Evolutionary conservation across 805 yeast genomes (phyloP).

Genomic region (Candida khao-thaluensis): DNA sequence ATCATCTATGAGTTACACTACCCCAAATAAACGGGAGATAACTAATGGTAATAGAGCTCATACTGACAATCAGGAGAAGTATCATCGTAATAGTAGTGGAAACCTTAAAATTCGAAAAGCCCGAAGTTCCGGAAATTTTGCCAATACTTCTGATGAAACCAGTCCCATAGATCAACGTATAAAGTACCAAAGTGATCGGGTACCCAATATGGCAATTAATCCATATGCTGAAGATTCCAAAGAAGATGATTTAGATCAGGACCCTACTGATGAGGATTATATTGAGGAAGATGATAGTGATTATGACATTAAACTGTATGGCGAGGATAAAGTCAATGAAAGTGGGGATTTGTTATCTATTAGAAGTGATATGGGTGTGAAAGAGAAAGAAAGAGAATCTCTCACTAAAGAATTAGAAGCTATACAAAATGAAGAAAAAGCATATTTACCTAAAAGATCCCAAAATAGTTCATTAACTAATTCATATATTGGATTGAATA

Average conservation of each 20-base stretch:
- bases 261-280: background rate
- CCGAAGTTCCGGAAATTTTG: conserved; percentile 35
- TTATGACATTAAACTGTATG: conserved; percentile 4
- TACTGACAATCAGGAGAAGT: conserved; percentile 7
- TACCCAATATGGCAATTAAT: conserved; percentile 22
- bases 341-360: background rate
- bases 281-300: conserved; percentile 8
- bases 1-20: conserved; percentile 13
- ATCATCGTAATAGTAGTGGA: conserved; percentile 2
- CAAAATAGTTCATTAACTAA: conserved; percentile 27
- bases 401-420: background rate
- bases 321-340: conserved; percentile 3
- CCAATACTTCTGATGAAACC: conserved; percentile 13
- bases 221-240: conserved; percentile 24
- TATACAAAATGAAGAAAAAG: conserved; percentile 16
- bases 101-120: conserved; percentile 24
- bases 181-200: conserved; percentile 21
- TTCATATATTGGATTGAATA: conserved; percentile 39
- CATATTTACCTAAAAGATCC: conserved; percentile 36
- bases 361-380: background rate
- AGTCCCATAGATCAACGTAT: conserved; percentile 13
- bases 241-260: conserved; percentile 7
- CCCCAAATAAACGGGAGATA: conserved; percentile 6
- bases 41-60: conserved; percentile 6
- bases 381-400: conserved; percentile 1